Evolutionary conservation across 169 alveolate species (phyloP).

Genomic region (Eimeria acervulina): DNA sequence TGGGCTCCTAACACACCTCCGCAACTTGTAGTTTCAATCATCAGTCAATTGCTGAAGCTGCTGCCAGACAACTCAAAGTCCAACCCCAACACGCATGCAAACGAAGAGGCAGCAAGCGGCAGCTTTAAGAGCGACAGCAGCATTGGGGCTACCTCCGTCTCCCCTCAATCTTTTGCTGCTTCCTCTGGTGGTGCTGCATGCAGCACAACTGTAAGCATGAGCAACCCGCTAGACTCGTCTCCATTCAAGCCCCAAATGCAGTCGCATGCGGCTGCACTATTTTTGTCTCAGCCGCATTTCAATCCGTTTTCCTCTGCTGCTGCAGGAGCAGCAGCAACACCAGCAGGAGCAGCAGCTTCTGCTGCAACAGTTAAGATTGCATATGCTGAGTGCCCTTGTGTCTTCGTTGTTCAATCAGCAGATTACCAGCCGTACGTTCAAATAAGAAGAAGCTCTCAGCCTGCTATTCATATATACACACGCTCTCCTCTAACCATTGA

Average conservation of each 20-base stretch:
- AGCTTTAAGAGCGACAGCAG: background rate
- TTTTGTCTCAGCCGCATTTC: too few species aligned
- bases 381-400: slow-evolving; percentile 46
- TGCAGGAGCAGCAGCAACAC: background rate
- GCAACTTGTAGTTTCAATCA: slow-evolving; percentile 27
- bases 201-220: too few species aligned
- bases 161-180: too few species aligned
- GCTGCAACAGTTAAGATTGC: background rate
- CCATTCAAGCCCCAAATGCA: too few species aligned
- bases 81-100: background rate
- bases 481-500: background rate
- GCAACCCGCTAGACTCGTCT: too few species aligned
- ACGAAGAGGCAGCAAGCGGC: background rate
- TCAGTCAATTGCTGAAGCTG: slow-evolving; percentile 27
- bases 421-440: slow-evolving; percentile 28
- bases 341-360: background rate
- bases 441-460: slow-evolving; percentile 16
- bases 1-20: slow-evolving; percentile 35
- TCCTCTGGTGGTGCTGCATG: too few species aligned
- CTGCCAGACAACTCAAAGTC: background rate
- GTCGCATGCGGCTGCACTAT: too few species aligned
- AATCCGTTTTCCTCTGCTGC: background rate
- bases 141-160: background rate
- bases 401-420: slow-evolving; percentile 1
- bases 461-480: slow-evolving; percentile 30